These are phyloP conservation scores for Chloris gayana DNA, from an alignment of 176 grass and related monocot genomes.

Conservation along the genomic window DNA sequence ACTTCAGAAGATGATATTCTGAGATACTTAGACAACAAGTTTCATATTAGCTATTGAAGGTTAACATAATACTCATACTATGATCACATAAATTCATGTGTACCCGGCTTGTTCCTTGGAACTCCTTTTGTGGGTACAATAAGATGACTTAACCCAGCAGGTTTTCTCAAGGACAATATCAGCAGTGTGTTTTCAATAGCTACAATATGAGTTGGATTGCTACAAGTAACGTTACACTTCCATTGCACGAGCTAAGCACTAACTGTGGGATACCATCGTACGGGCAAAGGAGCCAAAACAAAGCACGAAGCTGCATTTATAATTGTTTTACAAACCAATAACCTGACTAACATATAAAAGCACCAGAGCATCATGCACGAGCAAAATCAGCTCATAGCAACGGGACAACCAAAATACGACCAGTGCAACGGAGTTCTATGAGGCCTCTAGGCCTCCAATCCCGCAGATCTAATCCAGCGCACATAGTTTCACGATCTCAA, in stretches of 20 bases:
- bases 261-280: background rate
- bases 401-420: background rate
- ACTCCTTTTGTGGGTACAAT: background rate
- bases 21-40: background rate
- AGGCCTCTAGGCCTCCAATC: constrained; percentile 7
- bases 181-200: background rate
- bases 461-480: constrained; percentile 38
- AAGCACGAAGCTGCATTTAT: background rate
- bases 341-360: background rate
- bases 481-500: background rate
- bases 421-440: background rate
- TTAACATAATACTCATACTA: background rate
- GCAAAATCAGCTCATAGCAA: background rate
- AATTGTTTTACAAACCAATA: background rate
- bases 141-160: background rate
- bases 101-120: background rate
- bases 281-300: background rate
- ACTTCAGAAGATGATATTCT: background rate
- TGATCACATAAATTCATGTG: background rate
- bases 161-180: background rate
- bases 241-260: background rate
- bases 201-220: background rate
- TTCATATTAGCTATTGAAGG: background rate
- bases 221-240: background rate
- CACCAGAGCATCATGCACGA: background rate